Conservation (phyloP, 2,329 filamentous ascomycete genomes). For the Alternaria hordeiaustralica region DNA sequence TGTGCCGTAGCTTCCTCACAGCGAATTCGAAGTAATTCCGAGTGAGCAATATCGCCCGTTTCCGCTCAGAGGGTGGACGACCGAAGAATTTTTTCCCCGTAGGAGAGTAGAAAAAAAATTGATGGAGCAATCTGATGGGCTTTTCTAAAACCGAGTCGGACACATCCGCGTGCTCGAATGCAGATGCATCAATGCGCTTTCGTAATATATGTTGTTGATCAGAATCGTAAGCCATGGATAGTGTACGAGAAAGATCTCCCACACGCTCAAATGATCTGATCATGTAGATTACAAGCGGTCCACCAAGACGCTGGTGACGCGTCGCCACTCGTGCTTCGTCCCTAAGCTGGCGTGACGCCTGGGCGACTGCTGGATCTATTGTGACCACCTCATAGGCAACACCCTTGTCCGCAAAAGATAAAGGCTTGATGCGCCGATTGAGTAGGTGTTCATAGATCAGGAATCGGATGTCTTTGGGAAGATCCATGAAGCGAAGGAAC, state of each 20-base stretch:
- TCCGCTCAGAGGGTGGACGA: not conserved
- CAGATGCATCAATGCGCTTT: not conserved
- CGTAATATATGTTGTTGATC: not conserved
- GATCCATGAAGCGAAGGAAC: not conserved
- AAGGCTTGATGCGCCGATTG: not conserved
- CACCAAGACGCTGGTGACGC: not conserved
- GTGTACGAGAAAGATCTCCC: not conserved
- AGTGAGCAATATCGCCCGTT: not conserved
- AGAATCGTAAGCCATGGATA: not conserved
- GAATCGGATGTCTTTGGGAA: not conserved
- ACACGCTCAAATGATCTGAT: not conserved
- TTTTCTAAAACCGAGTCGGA: not conserved
- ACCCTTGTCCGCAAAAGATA: not conserved
- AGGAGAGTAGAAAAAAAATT: not conserved
- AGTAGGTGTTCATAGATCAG: not conserved
- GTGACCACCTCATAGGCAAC: not conserved
- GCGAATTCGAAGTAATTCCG: not conserved
- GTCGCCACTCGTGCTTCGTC: not conserved
- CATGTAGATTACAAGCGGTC: not conserved
- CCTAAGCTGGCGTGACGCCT: not conserved
- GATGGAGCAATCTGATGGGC: not conserved
- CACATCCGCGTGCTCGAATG: not conserved
- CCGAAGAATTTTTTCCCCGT: not conserved
- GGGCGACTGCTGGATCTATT: not conserved
- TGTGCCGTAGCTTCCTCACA: not conserved